Conservation (phyloP, 2,329 filamentous ascomycete species). For the Ambrosiella cleistominuta region DNA sequence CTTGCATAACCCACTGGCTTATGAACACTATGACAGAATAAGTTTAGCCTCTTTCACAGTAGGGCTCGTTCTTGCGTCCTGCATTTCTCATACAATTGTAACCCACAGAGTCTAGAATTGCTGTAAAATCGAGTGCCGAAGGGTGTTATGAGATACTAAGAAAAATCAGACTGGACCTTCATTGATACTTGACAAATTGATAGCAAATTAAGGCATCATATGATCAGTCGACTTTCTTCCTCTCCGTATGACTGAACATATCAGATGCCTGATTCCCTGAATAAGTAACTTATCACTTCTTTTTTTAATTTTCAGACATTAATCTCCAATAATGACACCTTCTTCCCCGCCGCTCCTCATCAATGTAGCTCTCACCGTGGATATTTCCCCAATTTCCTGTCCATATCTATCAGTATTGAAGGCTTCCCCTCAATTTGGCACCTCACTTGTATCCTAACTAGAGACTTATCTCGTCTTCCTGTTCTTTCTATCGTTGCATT, state of each 20-base stretch:
- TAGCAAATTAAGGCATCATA: background rate
- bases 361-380: background rate
- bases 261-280: no score
- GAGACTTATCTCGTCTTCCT: background rate
- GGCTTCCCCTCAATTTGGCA: background rate
- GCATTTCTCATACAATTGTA: background rate
- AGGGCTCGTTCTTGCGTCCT: background rate
- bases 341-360: background rate
- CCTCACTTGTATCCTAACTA: background rate
- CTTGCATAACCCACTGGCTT: no score
- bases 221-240: background rate
- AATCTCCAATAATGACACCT: background rate
- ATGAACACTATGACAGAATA: background rate
- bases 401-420: background rate
- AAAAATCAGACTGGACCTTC: no score
- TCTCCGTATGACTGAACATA: no score
- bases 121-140: background rate
- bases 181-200: background rate
- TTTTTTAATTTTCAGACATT: no score
- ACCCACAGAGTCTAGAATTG: background rate
- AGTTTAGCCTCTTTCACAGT: background rate
- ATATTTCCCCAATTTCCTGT: background rate
- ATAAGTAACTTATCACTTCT: no score
- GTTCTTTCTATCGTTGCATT: no score
- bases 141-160: no score